Percentiles rank a stretch among this genome's conserved stretches.
Conservation (phyloP, 1,284 basidiomycete genomes). For the Cryptococcus sp. region DNA sequence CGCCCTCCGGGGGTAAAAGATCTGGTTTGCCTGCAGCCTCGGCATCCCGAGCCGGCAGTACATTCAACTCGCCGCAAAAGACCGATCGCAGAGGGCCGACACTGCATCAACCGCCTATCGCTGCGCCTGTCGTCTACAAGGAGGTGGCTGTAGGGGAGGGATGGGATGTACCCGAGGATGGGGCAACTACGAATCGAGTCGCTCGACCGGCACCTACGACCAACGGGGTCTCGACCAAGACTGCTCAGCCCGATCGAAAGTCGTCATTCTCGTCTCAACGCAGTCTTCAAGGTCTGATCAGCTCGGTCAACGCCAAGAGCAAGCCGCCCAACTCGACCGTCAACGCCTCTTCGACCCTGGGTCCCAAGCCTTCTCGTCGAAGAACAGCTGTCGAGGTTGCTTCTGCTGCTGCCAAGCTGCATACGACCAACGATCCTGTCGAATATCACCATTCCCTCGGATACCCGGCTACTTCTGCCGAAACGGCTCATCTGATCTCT, state of each 20-base stretch:
- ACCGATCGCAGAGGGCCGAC: conserved; percentile 14
- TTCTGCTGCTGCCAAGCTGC: conserved; percentile 23
- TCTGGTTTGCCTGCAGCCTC: conserved; percentile 11
- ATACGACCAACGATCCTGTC: conserved; percentile 34
- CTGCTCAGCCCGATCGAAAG: background rate
- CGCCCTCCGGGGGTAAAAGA: conserved; percentile 26
- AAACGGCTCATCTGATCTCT: conserved; percentile 27
- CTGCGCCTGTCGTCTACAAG: conserved; percentile 35
- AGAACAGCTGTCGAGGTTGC: conserved; percentile 13
- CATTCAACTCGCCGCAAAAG: conserved; percentile 20
- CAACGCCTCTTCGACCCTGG: background rate
- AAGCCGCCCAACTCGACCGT: conserved; percentile 3
- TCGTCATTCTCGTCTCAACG: conserved; percentile 21
- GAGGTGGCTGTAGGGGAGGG: conserved; percentile 33
- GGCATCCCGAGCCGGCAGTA: conserved; percentile 17
- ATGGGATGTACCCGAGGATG: conserved; percentile 25
- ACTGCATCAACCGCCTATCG: conserved; percentile 40
- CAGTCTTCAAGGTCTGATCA: conserved; percentile 10
- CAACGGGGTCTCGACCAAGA: background rate
- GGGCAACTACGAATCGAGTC: background rate
- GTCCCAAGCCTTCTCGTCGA: conserved; percentile 6
- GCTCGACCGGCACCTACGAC: too few relatives aligned
- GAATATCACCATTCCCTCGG: conserved; percentile 37
- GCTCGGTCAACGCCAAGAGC: background rate
- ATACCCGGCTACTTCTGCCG: conserved; percentile 15